Evolutionary conservation across 805 yeast species (phyloP), one percentile per base, ranked within the genome.

Genomic region (Saturnispora ahearnii): DNA sequence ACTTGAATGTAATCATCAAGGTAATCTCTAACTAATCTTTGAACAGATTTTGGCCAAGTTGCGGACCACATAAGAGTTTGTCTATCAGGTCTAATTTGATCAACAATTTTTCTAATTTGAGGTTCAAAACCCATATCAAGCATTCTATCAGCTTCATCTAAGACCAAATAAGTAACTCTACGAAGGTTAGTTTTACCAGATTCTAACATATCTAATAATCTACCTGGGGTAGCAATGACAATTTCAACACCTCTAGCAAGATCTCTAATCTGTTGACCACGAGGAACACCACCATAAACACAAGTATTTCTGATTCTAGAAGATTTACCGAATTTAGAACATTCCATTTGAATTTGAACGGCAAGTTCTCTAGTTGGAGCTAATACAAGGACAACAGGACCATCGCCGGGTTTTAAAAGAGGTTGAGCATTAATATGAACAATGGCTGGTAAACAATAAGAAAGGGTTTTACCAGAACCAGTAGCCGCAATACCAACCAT

Each of bases 81-180:
- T 78, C 98, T 89, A 71, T 93, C 99, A 55, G 99, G 99, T 76
- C 99, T 87, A 68, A 93, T 93, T 78, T 91, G 98, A 56, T 69
- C 73, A 59, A 93, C 91, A 70, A 93, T 93, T 74, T 91, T 91
- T 78, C 99, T 84, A 71, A 93, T 93, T 79, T 91, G 98, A 59
- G 98, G 98, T 77, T 93, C 99, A 70, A 93, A 93, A 70, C 99
- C 99, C 99, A 93, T 93, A 76, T 93, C 99, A 73, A 93, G 81
- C 99, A 93, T 93, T 78, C 99, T 87, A 73, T 93, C 99, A 64
- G 99, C 99, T 80, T 93, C 99, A 72, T 93, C 99, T 63, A 93
- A 78, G 55, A 93, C 98, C 68, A 93, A 78, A 73, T 93, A 93
- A 48, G 98, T 93, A 55, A 93, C 96, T 76, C 98, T 87, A 69